Evolutionary conservation across 2,329 filamentous ascomycete genomes (phyloP).

Genomic region (Aspergillus tanneri): DNA sequence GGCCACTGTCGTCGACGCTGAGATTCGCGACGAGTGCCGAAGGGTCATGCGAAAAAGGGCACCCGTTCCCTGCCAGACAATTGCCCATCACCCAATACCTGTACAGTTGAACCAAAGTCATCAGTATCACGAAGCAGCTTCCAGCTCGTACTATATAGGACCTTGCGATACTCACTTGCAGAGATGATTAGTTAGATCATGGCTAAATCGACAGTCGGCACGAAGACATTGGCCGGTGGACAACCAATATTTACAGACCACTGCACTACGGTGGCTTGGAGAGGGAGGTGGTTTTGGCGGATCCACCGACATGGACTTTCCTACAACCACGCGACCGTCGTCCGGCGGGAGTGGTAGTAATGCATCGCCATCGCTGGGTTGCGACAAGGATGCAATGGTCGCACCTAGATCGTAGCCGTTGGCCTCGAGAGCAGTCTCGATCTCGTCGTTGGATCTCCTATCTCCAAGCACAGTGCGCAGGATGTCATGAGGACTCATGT

Average conservation of each 20-base stretch:
- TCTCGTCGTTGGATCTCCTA: constrained; percentile 86
- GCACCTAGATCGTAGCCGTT: constrained; percentile 93
- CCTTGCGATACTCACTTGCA: constrained; percentile 76
- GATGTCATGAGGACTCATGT: constrained; percentile 99
- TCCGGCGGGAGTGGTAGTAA: constrained; percentile 54
- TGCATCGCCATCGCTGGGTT: constrained; percentile 59
- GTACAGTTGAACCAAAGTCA: constrained; percentile 24
- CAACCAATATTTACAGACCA: constrained; percentile 96
- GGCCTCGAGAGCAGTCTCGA: constrained; percentile 81
- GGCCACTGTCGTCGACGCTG: constrained; percentile 59
- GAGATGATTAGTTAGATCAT: constrained; percentile 90
- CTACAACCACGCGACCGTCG: constrained; percentile 69
- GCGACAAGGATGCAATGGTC: constrained; percentile 86
- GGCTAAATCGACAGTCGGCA: constrained; percentile 94
- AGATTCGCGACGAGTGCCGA: constrained; percentile 80
- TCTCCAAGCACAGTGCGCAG: constrained; percentile 90
- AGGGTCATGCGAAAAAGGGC: constrained; percentile 96
- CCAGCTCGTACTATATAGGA: not conserved
- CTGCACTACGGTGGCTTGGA: constrained; percentile 72
- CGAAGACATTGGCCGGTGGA: constrained; percentile 93
- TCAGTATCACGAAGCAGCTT: not conserved
- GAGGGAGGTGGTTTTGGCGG: constrained; percentile 73
- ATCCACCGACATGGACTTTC: constrained; percentile 81
- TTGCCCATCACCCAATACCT: constrained; percentile 97
- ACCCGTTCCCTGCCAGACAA: constrained; percentile 88